Percentiles rank a stretch among this genome's conserved stretches.
Evolutionary conservation across 2,329 filamentous ascomycete genomes (phyloP).

Genomic region (Cadophora sp.): DNA sequence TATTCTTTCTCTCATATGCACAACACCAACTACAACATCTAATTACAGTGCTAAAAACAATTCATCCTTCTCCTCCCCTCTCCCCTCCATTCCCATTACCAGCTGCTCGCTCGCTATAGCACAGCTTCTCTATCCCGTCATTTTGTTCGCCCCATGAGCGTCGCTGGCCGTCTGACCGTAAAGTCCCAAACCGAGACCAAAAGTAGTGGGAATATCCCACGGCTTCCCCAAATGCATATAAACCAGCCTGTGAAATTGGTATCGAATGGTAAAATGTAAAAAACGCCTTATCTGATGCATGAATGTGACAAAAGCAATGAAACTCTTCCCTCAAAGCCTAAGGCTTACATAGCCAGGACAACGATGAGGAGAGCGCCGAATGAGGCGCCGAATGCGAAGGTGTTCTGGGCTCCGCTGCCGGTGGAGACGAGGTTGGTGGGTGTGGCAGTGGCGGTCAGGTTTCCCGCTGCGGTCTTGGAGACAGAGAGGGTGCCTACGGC

Average conservation of each 20-base stretch:
- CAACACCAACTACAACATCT: neutral
- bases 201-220: constrained; percentile 10
- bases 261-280: constrained; percentile 33
- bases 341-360: constrained; percentile 37
- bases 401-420: constrained; percentile 42
- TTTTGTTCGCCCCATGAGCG: constrained; percentile 3
- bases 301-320: neutral
- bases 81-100: constrained; percentile 11
- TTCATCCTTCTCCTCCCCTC: constrained; percentile 2
- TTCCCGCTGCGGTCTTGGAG: constrained; percentile 34
- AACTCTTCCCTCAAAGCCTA: neutral
- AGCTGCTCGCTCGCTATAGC: neutral
- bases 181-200: constrained; percentile 35
- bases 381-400: constrained; percentile 39
- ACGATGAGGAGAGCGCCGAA: constrained; percentile 39
- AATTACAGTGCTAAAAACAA: constrained; percentile 10
- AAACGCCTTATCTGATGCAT: constrained; percentile 22
- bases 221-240: constrained; percentile 21
- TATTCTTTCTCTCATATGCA: constrained; percentile 1
- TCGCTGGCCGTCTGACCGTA: constrained; percentile 38
- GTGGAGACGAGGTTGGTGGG: constrained; percentile 48
- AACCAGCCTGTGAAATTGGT: constrained; percentile 26
- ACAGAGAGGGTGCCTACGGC: constrained; percentile 20
- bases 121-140: neutral
- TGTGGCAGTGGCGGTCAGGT: constrained; percentile 38